Conservation (phyloP, 805 yeast genomes). For the Kodamaea nitidulidarum region DNA sequence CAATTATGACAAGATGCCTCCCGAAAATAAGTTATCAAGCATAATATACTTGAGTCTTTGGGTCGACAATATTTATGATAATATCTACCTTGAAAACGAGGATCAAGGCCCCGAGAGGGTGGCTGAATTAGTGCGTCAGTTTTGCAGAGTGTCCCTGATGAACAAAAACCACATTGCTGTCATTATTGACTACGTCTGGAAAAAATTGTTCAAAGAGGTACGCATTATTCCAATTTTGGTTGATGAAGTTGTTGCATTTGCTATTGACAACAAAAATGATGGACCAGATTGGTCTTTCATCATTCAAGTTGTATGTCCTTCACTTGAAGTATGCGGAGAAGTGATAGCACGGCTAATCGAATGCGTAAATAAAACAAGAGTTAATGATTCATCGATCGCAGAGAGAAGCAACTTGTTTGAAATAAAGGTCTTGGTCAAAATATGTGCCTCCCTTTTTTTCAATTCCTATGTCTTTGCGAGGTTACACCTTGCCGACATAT, state of each 20-base stretch:
- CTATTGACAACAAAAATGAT: slow-evolving; percentile 75
- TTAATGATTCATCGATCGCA: slow-evolving; percentile 36
- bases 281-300: slow-evolving; percentile 64
- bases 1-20: slow-evolving; percentile 37
- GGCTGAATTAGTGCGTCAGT: slow-evolving; percentile 55
- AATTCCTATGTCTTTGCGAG: slow-evolving; percentile 61
- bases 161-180: slow-evolving; percentile 47
- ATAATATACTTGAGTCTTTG: slow-evolving; percentile 64
- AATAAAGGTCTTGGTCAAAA: slow-evolving; percentile 60
- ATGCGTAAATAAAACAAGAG: slow-evolving; percentile 49
- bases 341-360: slow-evolving; percentile 55
- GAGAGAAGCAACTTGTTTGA: slow-evolving; percentile 60
- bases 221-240: slow-evolving; percentile 53
- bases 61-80: slow-evolving; percentile 60
- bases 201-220: slow-evolving; percentile 57
- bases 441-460: slow-evolving; percentile 63
- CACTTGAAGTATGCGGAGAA: slow-evolving; percentile 67
- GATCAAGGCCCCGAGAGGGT: slow-evolving; percentile 58
- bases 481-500: slow-evolving; percentile 65
- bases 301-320: slow-evolving; percentile 64
- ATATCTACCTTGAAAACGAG: slow-evolving; percentile 52
- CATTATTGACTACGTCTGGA: slow-evolving; percentile 65
- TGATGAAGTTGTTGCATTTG: slow-evolving; percentile 70
- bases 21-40: slow-evolving; percentile 37
- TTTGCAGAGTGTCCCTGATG: slow-evolving; percentile 54